Conservation (phyloP, 768 basidiomycete species). For the Suillus clintonianus region DNA sequence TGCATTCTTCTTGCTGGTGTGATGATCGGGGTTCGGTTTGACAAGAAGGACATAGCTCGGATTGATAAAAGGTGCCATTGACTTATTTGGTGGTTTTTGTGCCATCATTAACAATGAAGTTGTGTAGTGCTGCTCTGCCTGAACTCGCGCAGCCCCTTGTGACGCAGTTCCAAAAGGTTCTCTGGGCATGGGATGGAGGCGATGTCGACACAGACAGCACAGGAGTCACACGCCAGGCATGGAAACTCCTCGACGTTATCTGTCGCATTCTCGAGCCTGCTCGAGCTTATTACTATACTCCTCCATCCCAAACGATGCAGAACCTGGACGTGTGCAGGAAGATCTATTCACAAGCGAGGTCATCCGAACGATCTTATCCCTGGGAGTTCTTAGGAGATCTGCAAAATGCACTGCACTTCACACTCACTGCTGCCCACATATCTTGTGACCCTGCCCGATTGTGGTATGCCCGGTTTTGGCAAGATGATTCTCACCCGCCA, state of each 20-base stretch:
- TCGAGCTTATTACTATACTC: not conserved
- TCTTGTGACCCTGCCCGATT: not conserved
- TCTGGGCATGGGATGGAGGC: not conserved
- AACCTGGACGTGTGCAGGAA: not conserved
- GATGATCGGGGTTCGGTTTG: not conserved
- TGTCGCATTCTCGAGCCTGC: not conserved
- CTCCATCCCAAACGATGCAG: not conserved
- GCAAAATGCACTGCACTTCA: not conserved
- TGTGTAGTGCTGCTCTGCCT: not conserved
- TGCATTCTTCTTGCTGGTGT: not conserved
- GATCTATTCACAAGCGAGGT: not conserved
- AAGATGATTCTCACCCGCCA: not conserved
- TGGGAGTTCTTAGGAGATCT: not conserved
- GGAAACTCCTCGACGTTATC: not conserved
- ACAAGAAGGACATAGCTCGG: not conserved
- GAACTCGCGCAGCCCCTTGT: too few species aligned
- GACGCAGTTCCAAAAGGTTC: not conserved
- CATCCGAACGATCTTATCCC: not conserved
- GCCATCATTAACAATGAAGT: not conserved
- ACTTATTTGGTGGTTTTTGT: not conserved
- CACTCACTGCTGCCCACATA: not conserved
- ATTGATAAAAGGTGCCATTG: not conserved
- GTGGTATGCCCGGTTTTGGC: not conserved
- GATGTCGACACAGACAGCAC: not conserved
- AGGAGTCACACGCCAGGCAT: not conserved